Conservation (phyloP, 2,329 filamentous ascomycete genomes). For the Talaromyces marneffei region DNA sequence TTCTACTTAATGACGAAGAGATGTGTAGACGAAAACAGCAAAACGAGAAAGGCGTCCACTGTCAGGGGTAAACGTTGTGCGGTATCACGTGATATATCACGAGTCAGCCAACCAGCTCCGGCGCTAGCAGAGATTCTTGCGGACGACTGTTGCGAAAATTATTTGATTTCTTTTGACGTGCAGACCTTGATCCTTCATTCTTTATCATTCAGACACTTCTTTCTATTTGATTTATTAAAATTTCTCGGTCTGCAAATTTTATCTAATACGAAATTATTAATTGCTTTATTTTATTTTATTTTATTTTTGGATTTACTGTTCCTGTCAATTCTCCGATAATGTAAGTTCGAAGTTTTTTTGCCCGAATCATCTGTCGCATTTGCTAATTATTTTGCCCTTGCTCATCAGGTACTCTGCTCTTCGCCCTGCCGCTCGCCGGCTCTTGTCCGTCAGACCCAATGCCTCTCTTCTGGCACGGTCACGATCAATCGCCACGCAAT, state of each 20-base stretch:
- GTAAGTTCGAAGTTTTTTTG: not conserved
- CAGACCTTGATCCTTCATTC: not conserved
- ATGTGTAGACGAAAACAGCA: not conserved
- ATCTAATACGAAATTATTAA: not conserved
- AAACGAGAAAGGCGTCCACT: not conserved
- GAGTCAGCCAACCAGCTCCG: not conserved
- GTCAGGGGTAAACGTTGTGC: not conserved
- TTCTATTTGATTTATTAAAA: not conserved
- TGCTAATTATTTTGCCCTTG: not conserved
- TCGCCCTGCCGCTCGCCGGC: constrained; percentile 53
- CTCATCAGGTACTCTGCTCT: constrained; percentile 48
- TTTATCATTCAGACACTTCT: not conserved
- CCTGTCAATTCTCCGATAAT: not conserved
- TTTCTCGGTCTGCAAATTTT: not conserved
- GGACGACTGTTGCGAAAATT: not conserved
- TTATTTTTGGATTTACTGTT: not conserved
- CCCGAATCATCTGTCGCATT: not conserved
- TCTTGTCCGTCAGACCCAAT: constrained; percentile 43
- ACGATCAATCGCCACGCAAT: constrained; percentile 35
- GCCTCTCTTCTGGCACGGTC: constrained; percentile 39
- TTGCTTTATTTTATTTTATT: too few relatives aligned
- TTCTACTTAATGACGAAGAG: not conserved
- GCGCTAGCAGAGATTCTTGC: not conserved
- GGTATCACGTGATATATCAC: not conserved
- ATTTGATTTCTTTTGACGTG: not conserved